Evolutionary conservation across 75 land plant species (phyloP).

Genomic region (Pseudotsuga menziesii): DNA sequence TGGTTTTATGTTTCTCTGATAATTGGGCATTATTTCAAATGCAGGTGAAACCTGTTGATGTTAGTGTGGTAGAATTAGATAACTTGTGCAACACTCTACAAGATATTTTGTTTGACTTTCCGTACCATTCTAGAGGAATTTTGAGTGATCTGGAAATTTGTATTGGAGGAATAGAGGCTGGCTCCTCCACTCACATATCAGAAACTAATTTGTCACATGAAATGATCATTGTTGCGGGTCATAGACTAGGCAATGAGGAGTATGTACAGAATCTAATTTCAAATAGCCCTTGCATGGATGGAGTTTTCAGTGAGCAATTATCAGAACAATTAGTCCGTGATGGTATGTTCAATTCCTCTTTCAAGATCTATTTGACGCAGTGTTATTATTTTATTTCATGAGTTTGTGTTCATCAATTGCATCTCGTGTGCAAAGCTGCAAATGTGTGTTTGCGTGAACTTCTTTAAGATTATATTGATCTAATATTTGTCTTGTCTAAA

Average conservation of each 20-base stretch:
- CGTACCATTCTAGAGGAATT: conserved; percentile 37
- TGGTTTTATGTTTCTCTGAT: background rate
- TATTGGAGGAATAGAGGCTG: conserved; percentile 44
- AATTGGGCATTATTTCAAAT: too few species aligned
- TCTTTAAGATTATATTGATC: background rate
- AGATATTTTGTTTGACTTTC: conserved; percentile 33
- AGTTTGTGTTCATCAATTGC: background rate
- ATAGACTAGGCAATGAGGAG: conserved; percentile 52
- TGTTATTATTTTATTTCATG: too few species aligned
- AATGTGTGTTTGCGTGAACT: background rate
- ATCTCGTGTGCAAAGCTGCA: background rate
- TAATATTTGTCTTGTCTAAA: background rate
- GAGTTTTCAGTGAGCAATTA: conserved; percentile 42
- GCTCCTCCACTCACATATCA: conserved; percentile 19
- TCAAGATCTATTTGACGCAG: background rate
- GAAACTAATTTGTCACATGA: conserved; percentile 53
- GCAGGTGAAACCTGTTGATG: conserved; percentile 66
- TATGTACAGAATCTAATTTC: conserved; percentile 27
- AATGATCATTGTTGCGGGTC: conserved; percentile 40
- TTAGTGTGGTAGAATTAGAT: conserved; percentile 45
- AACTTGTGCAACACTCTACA: conserved; percentile 40
- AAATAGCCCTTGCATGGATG: conserved; percentile 21
- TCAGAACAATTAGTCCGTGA: conserved; percentile 66
- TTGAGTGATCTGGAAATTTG: conserved; percentile 53
- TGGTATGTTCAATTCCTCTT: conserved; percentile 30